Base-by-base conservation (phyloP, 2,329 filamentous ascomycete genomes). In the Neofusicoccum ribis region DNA sequence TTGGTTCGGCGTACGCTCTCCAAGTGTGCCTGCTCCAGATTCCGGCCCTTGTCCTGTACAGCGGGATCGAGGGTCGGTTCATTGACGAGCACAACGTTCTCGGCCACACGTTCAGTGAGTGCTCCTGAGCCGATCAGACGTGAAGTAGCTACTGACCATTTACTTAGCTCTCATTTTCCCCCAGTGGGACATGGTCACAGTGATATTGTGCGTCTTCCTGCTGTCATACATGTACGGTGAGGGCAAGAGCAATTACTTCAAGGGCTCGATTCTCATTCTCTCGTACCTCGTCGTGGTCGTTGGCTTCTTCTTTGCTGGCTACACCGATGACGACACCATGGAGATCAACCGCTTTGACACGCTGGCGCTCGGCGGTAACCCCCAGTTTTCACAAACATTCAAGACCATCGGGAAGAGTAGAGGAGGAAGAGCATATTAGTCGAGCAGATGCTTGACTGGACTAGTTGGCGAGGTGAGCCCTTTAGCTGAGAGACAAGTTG, bases 241-340 rank as follows among this genome's bases (percentile, higher is more conserved):
- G 80, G 95, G 95, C 46, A 99, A 99, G 87, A 98, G 93, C 83
- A 99, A 99, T 79, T 99, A 99, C 79, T 99, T 99, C 87, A 99
- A 99, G 82, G 95, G 95, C 60, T 96, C 92, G 69, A 97, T 98
- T 71, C 84, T 99, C 61, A 88, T 98, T 68, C 82, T 99, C 59
- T 95, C 92, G 39, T 99, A 99, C 76, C 79, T 98, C 27, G 95
- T 98, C 34, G 92, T 99, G 56, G 83, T 97, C 34, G 87, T 92
- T 50, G 95, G 95, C 1, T 99, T 96, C 82, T 98, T 92, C 79
- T 90, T 96, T 66, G 92, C 92, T 61, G 85, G 86, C 27, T 90
- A 85, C 73, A 85, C 81, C 68, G 83, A 84, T 68, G 77, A 84
- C 65, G 80, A 85, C 34, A 69, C 69, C 4, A 74, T 74, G 72